Evolutionary conservation across 441 rosid species (phyloP).

Genomic region (Capsella rubella): DNA sequence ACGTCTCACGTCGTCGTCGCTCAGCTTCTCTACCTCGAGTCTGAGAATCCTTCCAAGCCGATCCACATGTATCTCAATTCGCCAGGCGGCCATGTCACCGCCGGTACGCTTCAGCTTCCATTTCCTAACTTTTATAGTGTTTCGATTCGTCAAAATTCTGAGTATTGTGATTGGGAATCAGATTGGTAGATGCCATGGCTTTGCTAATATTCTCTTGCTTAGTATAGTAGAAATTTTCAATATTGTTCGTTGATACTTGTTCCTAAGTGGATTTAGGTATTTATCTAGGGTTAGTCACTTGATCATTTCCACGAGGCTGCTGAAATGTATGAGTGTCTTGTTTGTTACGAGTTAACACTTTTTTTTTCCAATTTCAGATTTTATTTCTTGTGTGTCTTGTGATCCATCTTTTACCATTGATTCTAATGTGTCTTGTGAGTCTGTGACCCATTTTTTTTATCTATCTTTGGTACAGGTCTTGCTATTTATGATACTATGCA

Average conservation of each 20-base stretch:
- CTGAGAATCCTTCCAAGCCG: conserved; percentile 97
- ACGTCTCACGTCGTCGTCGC: conserved; percentile 95
- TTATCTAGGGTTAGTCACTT: background rate
- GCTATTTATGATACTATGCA: conserved; percentile 98
- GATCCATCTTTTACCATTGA: background rate
- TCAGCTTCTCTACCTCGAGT: conserved; percentile 96
- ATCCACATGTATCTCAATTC: conserved; percentile 97
- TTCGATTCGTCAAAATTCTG: background rate
- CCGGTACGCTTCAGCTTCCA: conserved; percentile 57
- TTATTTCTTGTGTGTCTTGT: conserved; percentile 1
- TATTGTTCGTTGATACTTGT: background rate
- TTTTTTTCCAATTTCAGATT: background rate
- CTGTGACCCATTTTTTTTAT: conserved; percentile 19
- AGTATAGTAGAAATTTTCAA: background rate
- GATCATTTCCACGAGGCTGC: conserved; percentile 9
- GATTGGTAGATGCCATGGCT: background rate
- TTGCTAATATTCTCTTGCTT: background rate
- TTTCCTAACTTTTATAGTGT: background rate
- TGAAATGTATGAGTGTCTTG: conserved; percentile 23
- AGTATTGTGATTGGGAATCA: conserved; percentile 16
- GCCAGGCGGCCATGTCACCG: conserved; percentile 97
- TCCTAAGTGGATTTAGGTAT: conserved; percentile 1
- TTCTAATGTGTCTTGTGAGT: background rate
- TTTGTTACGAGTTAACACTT: conserved; percentile 3
- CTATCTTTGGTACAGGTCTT: conserved; percentile 62